phyloP scores from a whole-genome alignment of 805 yeast species.

The Starmerella apis region DNA sequence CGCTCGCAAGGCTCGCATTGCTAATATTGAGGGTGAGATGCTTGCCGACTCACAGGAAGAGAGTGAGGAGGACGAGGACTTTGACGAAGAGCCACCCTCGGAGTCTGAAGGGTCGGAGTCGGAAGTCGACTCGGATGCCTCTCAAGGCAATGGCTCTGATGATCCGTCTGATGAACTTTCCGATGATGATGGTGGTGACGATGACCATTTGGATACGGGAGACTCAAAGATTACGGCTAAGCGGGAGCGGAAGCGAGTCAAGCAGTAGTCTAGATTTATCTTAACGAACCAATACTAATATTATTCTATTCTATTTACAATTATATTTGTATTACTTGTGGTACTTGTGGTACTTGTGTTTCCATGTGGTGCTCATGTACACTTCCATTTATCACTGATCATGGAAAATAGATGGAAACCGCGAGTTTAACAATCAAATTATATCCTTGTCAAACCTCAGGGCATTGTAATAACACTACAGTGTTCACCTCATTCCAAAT shows the following conservation, averaged over 20 bases:
- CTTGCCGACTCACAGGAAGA: constrained; percentile 40
- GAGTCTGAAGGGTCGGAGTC: constrained; percentile 60
- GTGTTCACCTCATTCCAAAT: no score
- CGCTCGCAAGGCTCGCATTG: constrained; percentile 69
- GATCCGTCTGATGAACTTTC: constrained; percentile 7
- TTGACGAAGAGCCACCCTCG: constrained; percentile 50
- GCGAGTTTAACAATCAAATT: no score
- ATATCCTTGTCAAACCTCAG: no score
- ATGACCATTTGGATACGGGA: constrained; percentile 14
- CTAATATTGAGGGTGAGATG: constrained; percentile 53
- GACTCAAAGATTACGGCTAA: constrained; percentile 16
- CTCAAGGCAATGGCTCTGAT: background rate
- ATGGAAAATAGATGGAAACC: background rate
- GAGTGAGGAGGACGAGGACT: constrained; percentile 62
- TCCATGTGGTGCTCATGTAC: no score
- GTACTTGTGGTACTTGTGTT: no score
- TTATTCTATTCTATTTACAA: no score
- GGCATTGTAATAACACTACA: no score
- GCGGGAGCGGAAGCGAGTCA: constrained; percentile 16
- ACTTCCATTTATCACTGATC: no score
- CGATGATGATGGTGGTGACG: constrained; percentile 14
- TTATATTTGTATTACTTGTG: no score
- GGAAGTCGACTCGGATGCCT: constrained; percentile 11
- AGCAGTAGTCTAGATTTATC: background rate
- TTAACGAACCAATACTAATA: background rate